Evolutionary conservation across 176 grass and related monocot species (phyloP), one percentile per base, ranked within the genome.

Genomic region (Tuctoria greenei): DNA sequence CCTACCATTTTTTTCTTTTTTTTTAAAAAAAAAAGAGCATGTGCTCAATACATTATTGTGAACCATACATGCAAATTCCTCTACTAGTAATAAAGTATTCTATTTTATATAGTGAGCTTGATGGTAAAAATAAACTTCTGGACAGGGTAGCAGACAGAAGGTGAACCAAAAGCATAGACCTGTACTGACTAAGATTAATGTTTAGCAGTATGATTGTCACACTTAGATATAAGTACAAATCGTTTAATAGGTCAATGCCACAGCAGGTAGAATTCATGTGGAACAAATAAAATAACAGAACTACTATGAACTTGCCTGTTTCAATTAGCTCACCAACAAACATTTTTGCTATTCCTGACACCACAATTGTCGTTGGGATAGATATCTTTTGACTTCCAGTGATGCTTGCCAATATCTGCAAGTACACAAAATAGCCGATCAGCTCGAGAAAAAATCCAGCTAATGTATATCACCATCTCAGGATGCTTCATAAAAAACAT

Each of bases 301-400:
- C 9, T 46, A 47, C 60, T 46, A 20, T 80, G 25, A 59, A 81
- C 84, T 84, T 88, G 72, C 95, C 85, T 84, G 89, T 99, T 86
- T 99, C 95, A 68, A 95, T 76, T 37, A 99, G 82, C 46, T 99
- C 87, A 8, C 89, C 95, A 66, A 90, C 86, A 84, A 95, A 95
- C 89, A 99, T 80, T 86, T 99, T 92, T 67, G 69, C 88, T 62
- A 92, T 87, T 79, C 89, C 91, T 71, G 95, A 90, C 47, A 95
- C 86, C 38, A 92, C 89, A 44, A 94, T 92, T 7, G 82, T 90
- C 0, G 84, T 89, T 16, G 92, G 87, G 62, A 84, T 44, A 84
- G 87, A 90, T 82, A 88, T 86, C 69, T 99, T 92, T 60, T 99
- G 96, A 82, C 82, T 95, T 47, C 92, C 92, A 18, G 89, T 99